Evolutionary conservation across 257 asterid genomes (phyloP).

Genomic region (Primulina huaijiensis): DNA sequence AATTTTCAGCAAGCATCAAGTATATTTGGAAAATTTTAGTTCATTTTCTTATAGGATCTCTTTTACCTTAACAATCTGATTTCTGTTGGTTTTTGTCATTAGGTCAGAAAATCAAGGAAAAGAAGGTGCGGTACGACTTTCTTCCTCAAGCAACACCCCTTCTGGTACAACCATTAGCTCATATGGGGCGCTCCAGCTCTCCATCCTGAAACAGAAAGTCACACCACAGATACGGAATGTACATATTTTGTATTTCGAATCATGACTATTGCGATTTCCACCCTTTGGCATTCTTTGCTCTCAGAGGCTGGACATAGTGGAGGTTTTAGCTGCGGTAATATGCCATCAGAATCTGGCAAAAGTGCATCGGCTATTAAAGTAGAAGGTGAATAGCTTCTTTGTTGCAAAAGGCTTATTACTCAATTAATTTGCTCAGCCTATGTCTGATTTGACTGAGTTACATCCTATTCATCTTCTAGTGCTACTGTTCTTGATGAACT

Average conservation of each 20-base stretch:
- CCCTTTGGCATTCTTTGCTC: constrained; percentile 20
- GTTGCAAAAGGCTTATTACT: constrained; percentile 9
- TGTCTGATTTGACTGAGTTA: constrained; percentile 14
- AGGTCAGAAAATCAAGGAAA: constrained; percentile 75
- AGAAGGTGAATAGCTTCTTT: constrained; percentile 58
- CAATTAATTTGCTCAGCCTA: constrained; percentile 17
- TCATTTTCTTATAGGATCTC: constrained; percentile 22
- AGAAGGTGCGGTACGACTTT: constrained; percentile 56
- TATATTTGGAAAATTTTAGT: constrained; percentile 33
- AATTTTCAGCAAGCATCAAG: constrained; percentile 55
- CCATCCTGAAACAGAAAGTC: constrained; percentile 18
- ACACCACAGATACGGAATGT: constrained; percentile 2
- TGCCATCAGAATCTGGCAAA: constrained; percentile 47
- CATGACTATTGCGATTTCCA: too few relatives aligned
- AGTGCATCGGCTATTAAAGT: constrained; percentile 54
- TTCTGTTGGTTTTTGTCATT: constrained; percentile 32
- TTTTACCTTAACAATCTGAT: constrained; percentile 23
- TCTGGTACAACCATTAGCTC: constrained; percentile 42
- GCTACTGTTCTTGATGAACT: too few relatives aligned
- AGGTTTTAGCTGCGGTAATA: constrained; percentile 49
- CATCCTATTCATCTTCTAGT: constrained; percentile 2
- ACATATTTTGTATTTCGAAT: not conserved
- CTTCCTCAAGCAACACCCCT: constrained; percentile 52
- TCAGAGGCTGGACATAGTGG: constrained; percentile 50
- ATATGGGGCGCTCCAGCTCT: constrained; percentile 16